Evolutionary conservation across 208 protist genomes (phyloP).

Genomic region (Endotrypanum monterogeii): DNA sequence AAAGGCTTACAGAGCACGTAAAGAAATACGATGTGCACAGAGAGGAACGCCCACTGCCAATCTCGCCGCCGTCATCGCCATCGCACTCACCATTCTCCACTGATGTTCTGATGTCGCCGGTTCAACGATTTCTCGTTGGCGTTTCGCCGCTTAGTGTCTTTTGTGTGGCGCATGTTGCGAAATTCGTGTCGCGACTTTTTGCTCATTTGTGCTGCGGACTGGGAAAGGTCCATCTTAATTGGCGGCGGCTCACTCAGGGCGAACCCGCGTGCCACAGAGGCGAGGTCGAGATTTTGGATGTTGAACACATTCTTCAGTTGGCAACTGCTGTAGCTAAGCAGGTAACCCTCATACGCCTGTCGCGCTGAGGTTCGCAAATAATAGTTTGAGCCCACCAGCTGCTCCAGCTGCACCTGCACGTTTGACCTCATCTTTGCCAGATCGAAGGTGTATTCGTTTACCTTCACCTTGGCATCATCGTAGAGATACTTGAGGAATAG

Average conservation of each 20-base stretch:
- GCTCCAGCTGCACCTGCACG: conserved; percentile 95
- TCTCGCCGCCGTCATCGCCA: not conserved
- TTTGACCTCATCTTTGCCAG: conserved; percentile 93
- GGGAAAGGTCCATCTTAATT: conserved; percentile 91
- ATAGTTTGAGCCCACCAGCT: conserved; percentile 98
- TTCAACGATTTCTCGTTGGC: conserved; percentile 49
- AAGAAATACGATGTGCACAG: not conserved
- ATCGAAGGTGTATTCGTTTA: conserved; percentile 99
- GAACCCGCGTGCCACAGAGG: conserved; percentile 94
- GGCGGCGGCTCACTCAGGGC: conserved; percentile 90
- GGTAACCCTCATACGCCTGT: conserved; percentile 98
- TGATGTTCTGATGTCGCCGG: conserved; percentile 81
- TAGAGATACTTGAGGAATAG: conserved; percentile 99
- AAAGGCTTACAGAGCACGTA: not conserved
- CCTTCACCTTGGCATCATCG: conserved; percentile 94
- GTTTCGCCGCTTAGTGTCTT: conserved; percentile 59
- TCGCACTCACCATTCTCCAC: conserved; percentile 73
- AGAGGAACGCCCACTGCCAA: not conserved
- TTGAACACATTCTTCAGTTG: conserved; percentile 99
- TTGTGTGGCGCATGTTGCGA: conserved; percentile 67
- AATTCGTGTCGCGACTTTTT: conserved; percentile 88
- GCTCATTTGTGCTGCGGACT: conserved; percentile 90
- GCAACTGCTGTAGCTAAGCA: conserved; percentile 98
- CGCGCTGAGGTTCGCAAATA: conserved; percentile 97
- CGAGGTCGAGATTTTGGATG: conserved; percentile 96